Evolutionary conservation across 805 yeast genomes (phyloP).

Genomic region (Yarrowia osloensis): DNA sequence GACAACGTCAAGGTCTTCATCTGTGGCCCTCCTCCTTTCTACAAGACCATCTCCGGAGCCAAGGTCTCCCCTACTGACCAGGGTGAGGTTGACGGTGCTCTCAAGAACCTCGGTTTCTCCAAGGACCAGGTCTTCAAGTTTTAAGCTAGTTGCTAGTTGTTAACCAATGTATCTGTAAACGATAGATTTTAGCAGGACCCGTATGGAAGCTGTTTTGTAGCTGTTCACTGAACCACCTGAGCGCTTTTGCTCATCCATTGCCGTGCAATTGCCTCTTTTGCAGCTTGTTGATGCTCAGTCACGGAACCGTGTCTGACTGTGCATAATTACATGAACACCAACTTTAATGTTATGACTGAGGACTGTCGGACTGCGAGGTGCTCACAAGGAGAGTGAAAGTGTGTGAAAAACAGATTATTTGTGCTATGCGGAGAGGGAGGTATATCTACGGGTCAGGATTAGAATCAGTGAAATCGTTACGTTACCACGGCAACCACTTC

Average conservation of each 20-base stretch:
- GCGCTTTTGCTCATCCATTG: not conserved
- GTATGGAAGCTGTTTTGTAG: too few relatives aligned
- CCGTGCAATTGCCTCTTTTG: not conserved
- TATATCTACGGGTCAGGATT: too few relatives aligned
- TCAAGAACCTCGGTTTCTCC: slow-evolving; percentile 84
- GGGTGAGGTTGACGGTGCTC: slow-evolving; percentile 88
- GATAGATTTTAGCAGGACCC: too few relatives aligned
- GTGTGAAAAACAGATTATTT: too few relatives aligned
- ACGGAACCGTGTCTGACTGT: not conserved
- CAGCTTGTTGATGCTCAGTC: not conserved
- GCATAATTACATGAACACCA: not conserved
- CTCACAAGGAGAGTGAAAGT: too few relatives aligned
- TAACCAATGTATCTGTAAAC: not conserved
- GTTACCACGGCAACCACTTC: too few relatives aligned
- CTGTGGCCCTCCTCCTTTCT: slow-evolving; percentile 95
- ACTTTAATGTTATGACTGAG: not conserved
- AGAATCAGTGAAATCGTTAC: too few relatives aligned
- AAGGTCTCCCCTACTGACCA: slow-evolving; percentile 88
- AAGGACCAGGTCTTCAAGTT: slow-evolving; percentile 89
- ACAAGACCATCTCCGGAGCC: slow-evolving; percentile 82
- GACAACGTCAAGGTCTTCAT: slow-evolving; percentile 76
- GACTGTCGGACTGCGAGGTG: not conserved
- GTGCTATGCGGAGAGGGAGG: too few relatives aligned
- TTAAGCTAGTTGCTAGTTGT: slow-evolving; percentile 43
- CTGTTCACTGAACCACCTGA: not conserved